A percentile compares a stretch with the other conserved stretches of the same genome.
phyloP scores from a whole-genome alignment of 306 rosid species.

The Prinsepia uniflora region DNA sequence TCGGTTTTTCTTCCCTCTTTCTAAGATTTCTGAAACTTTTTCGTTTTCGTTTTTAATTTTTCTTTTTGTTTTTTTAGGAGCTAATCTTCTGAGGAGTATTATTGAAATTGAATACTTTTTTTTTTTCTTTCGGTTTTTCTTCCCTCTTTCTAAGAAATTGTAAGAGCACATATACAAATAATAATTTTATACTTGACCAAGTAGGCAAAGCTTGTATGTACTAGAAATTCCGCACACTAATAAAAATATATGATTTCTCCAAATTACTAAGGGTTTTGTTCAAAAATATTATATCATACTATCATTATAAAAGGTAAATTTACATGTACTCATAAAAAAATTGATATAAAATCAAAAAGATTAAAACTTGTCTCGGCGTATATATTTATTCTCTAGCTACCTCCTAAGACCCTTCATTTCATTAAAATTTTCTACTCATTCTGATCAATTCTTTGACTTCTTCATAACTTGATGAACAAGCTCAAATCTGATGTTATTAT shows the following conservation, averaged over 20 bases:
- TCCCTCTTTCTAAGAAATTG: constrained; percentile 3
- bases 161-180: neutral
- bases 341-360: neutral
- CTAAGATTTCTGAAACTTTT: neutral
- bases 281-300: neutral
- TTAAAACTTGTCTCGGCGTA: neutral
- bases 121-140: neutral
- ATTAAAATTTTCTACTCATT: too few relatives aligned
- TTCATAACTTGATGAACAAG: neutral
- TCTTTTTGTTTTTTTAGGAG: too few relatives aligned
- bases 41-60: neutral
- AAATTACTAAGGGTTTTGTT: neutral
- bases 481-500: too few relatives aligned
- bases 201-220: constrained; percentile 1
- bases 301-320: neutral
- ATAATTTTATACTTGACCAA: constrained; percentile 8
- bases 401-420: too few relatives aligned
- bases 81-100: neutral
- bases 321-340: neutral
- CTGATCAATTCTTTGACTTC: neutral
- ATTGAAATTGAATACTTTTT: neutral
- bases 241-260: neutral
- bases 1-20: too few relatives aligned
- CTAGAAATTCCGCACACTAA: neutral
- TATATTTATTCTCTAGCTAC: too few relatives aligned